Percentiles rank a stretch among this genome's conserved stretches.
These are phyloP conservation scores for Tylopilus felleus DNA, from an alignment of 768 basidiomycete species.

Conservation along the genomic window DNA sequence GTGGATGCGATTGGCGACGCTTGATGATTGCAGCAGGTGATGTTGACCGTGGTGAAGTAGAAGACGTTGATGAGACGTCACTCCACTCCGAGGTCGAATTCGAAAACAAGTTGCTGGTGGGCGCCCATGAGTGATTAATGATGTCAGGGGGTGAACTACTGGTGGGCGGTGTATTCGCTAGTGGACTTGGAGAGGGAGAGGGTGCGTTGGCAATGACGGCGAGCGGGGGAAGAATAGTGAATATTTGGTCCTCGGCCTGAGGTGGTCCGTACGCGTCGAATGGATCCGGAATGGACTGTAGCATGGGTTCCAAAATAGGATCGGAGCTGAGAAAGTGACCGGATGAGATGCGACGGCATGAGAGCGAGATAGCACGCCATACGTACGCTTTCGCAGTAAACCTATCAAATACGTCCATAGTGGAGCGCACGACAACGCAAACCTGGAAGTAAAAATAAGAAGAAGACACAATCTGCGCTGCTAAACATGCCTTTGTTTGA, in stretches of 20 bases:
- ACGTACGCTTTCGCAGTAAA: slow-evolving; percentile 83
- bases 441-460: slow-evolving; percentile 41
- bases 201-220: slow-evolving; percentile 65
- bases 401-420: slow-evolving; percentile 89
- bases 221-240: slow-evolving; percentile 86
- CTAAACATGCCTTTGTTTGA: slow-evolving; percentile 63
- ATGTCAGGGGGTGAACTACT: slow-evolving; percentile 35
- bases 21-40: slow-evolving; percentile 43
- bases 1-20: slow-evolving; percentile 54
- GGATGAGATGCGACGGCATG: slow-evolving; percentile 7
- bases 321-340: slow-evolving; percentile 56
- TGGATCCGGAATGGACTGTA: slow-evolving; percentile 87
- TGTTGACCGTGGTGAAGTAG: slow-evolving; percentile 47
- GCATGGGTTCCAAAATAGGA: slow-evolving; percentile 85
- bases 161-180: slow-evolving; percentile 41
- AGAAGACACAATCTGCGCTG: neutral
- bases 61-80: slow-evolving; percentile 35
- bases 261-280: slow-evolving; percentile 91
- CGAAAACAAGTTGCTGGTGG: slow-evolving; percentile 45
- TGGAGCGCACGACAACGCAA: slow-evolving; percentile 81
- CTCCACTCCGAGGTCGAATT: slow-evolving; percentile 59
- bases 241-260: slow-evolving; percentile 86
- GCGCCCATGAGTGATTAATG: slow-evolving; percentile 48
- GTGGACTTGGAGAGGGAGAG: slow-evolving; percentile 61
- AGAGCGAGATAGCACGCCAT: slow-evolving; percentile 4